Base-by-base conservation (phyloP, 768 basidiomycete species). In the Mycena capillaripes region DNA sequence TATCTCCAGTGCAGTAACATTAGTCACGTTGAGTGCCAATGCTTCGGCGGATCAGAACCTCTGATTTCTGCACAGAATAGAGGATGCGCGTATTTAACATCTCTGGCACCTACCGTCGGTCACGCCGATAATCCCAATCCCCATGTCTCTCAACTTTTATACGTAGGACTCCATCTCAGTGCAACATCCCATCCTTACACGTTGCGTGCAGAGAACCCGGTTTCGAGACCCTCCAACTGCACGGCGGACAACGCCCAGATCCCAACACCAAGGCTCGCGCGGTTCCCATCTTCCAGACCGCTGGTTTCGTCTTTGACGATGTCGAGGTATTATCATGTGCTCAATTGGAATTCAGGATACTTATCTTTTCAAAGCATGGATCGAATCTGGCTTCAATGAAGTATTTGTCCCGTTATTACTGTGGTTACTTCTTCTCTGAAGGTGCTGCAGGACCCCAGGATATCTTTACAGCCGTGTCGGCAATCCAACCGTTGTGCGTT, bases 151-250 rank as follows among this genome's bases (percentile, higher is more conserved):
- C 42, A 48, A 61, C 42, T n/a, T 61, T 30, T 38, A 61, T 32
- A 61, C 60, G 60, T 61, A 61, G 4, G 44, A 10, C 7, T 4
- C 12, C 27, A 19, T 12, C 4, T 14, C 6, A 6, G 14, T 7
- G 36, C 36, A 38, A 38, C 36, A 38, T 14, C 36, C 8, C 8
- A 38, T 6, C 6, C 36, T 38, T 38, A 38, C 38, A 38, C 36
- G 19, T 38, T 59, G 38, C 21, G n/a, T 50, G 25, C 63, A 75
- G 75, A 42, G 34, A 70, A 3, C 86, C 86, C 44, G 86, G 87
- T 66, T 89, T 89, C 62, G 88, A 90, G 72, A 90, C 88, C 0
- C 80, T 89, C 9, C 88, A 89, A 76, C 80, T 90, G 1, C 89
- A 90, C 70, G 89, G 86, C 4, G 89, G 89, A 0, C 86, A 89